Conservation (phyloP, 2,329 filamentous ascomycete species). For the Madurella fahalii region DNA sequence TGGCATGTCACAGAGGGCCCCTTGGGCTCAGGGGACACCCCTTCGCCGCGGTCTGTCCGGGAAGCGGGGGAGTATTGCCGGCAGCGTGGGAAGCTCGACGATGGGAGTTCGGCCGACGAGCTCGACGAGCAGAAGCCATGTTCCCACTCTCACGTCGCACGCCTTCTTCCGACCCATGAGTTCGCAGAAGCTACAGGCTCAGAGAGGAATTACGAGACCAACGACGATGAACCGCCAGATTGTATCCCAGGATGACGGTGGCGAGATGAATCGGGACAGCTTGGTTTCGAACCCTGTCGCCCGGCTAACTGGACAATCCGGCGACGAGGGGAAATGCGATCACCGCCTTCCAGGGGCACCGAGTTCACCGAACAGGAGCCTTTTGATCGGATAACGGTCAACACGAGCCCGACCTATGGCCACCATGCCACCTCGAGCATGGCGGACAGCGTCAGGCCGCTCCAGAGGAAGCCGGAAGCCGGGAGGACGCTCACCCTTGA, state of each 20-base stretch:
- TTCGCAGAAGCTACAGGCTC: slow-evolving; percentile 87
- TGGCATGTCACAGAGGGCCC: slow-evolving; percentile 47
- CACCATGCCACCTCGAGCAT: slow-evolving; percentile 58
- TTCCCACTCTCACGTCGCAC: slow-evolving; percentile 80
- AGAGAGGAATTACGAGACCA: slow-evolving; percentile 60
- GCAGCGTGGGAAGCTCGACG: slow-evolving; percentile 40
- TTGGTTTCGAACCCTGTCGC: slow-evolving; percentile 48
- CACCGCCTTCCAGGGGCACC: slow-evolving; percentile 72
- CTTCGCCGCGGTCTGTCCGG: slow-evolving; percentile 50
- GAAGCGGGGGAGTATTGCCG: slow-evolving; percentile 39
- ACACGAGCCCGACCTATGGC: slow-evolving; percentile 66
- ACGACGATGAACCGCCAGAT: slow-evolving; percentile 38
- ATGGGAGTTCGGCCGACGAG: slow-evolving; percentile 56
- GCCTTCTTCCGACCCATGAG: slow-evolving; percentile 97
- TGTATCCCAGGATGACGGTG: slow-evolving; percentile 24
- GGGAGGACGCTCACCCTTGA: slow-evolving; percentile 51
- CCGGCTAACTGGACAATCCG: slow-evolving; percentile 31
- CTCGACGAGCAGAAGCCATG: slow-evolving; percentile 76
- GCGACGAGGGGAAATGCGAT: slow-evolving; percentile 49
- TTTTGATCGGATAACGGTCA: slow-evolving; percentile 66
- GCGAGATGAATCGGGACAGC: slow-evolving; percentile 52
- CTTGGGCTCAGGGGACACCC: slow-evolving; percentile 52
- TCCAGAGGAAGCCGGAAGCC: slow-evolving; percentile 49
- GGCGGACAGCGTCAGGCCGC: slow-evolving; percentile 72
- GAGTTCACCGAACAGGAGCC: slow-evolving; percentile 73